phyloP scores from a whole-genome alignment of 1,139 yeast genomes.

The Kazachstania sp. region DNA sequence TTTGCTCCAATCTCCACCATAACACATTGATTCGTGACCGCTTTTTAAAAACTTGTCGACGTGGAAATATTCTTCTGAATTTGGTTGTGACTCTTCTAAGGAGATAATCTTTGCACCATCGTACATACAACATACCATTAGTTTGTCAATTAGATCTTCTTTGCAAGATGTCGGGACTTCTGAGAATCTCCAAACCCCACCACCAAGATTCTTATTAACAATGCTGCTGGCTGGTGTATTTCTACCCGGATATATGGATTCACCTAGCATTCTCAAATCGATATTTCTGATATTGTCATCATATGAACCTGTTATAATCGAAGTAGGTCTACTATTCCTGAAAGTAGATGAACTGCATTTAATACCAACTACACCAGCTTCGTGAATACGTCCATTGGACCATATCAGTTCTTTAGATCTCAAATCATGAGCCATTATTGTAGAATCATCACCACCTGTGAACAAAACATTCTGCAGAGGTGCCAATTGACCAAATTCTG shows the following conservation, averaged over 20 bases:
- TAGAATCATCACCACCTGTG: constrained; percentile 89
- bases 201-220: constrained; percentile 53
- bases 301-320: constrained; percentile 83
- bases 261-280: constrained; percentile 51
- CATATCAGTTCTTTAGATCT: constrained; percentile 48
- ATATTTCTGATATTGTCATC: constrained; percentile 68
- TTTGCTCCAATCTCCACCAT: constrained; percentile 83
- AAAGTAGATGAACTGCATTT: constrained; percentile 24
- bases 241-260: constrained; percentile 26
- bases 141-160: constrained; percentile 26
- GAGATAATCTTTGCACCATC: constrained; percentile 73
- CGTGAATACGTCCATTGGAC: constrained; percentile 54
- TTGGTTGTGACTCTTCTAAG: constrained; percentile 23
- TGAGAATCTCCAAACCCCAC: constrained; percentile 90
- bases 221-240: constrained; percentile 21
- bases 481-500: constrained; percentile 56
- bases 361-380: constrained; percentile 83
- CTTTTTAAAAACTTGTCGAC: constrained; percentile 45
- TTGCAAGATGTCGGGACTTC: constrained; percentile 46
- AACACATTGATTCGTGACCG: constrained; percentile 86
- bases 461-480: constrained; percentile 51
- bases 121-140: constrained; percentile 87
- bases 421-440: constrained; percentile 65
- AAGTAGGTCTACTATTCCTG: constrained; percentile 36
- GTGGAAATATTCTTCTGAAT: constrained; percentile 25